Conservation (phyloP, 768 basidiomycete genomes). For the Mycena metata region DNA sequence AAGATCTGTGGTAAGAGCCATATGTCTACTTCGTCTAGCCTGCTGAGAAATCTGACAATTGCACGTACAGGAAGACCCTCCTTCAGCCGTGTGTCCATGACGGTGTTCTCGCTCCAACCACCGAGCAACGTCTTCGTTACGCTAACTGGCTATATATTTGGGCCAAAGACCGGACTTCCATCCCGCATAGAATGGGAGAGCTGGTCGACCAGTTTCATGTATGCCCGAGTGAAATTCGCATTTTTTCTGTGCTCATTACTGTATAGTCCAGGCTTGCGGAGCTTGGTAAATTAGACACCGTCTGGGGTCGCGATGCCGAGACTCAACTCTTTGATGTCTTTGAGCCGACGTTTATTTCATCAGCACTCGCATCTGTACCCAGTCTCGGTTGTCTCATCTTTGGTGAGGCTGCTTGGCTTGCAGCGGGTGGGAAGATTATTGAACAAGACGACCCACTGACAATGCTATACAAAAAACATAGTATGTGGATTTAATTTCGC, state of each 20-base stretch:
- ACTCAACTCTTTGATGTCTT: conserved; percentile 31
- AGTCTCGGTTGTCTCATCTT: background rate
- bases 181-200: conserved; percentile 17
- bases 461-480: background rate
- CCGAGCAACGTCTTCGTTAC: conserved; percentile 34
- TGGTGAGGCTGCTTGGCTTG: background rate
- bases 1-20: conserved; percentile 36
- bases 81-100: conserved; percentile 8
- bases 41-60: background rate
- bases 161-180: conserved; percentile 26
- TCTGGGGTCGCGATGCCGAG: background rate
- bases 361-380: background rate
- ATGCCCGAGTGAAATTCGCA: too few relatives aligned
- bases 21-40: background rate
- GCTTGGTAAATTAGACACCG: background rate
- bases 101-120: conserved; percentile 30
- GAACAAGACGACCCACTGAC: background rate
- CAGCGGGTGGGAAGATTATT: background rate
- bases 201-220: conserved; percentile 38
- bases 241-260: background rate
- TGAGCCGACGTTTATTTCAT: conserved; percentile 26
- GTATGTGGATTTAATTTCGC: background rate
- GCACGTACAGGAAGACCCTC: background rate
- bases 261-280: background rate
- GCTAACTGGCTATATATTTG: conserved; percentile 41